phyloP scores from a whole-genome alignment of 768 basidiomycete genomes.

The Lentinula edodes region DNA sequence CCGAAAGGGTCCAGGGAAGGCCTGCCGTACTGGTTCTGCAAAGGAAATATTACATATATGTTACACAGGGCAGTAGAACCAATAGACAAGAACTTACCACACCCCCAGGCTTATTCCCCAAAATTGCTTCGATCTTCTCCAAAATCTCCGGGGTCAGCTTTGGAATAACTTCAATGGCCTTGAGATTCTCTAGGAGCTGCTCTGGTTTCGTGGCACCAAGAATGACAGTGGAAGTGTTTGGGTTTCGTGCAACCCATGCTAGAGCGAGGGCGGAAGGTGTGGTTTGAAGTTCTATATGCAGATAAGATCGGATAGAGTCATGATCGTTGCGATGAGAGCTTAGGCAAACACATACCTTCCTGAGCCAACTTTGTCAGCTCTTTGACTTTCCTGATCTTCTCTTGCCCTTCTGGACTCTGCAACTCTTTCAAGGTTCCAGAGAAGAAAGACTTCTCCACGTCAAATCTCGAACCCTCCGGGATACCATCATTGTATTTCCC shows the following conservation, averaged over 20 bases:
- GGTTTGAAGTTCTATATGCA: constrained; percentile 34
- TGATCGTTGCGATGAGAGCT: not conserved
- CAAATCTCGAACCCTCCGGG: constrained; percentile 68
- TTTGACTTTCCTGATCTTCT: constrained; percentile 65
- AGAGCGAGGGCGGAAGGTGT: constrained; percentile 49
- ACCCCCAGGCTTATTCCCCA: constrained; percentile 29
- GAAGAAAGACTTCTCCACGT: constrained; percentile 43
- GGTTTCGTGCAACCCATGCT: constrained; percentile 52
- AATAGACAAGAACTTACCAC: not conserved
- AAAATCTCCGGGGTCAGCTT: constrained; percentile 51
- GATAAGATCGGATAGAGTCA: not conserved
- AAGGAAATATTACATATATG: not conserved
- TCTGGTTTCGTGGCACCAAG: constrained; percentile 40
- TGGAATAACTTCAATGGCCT: constrained; percentile 49
- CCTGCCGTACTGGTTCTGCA: constrained; percentile 29
- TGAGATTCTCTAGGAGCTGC: constrained; percentile 46
- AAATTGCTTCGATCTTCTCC: constrained; percentile 49
- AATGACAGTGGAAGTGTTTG: constrained; percentile 42
- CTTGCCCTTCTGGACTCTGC: constrained; percentile 50
- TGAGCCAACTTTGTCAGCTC: constrained; percentile 53
- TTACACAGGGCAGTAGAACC: not conserved
- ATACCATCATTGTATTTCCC: constrained; percentile 80
- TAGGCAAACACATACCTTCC: not conserved
- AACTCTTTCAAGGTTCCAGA: constrained; percentile 49
- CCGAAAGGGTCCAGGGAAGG: constrained; percentile 2